Evolutionary conservation across 106 monocot species (phyloP), one percentile per base, ranked within the genome.

Genomic region (Cymbidium sinense): DNA sequence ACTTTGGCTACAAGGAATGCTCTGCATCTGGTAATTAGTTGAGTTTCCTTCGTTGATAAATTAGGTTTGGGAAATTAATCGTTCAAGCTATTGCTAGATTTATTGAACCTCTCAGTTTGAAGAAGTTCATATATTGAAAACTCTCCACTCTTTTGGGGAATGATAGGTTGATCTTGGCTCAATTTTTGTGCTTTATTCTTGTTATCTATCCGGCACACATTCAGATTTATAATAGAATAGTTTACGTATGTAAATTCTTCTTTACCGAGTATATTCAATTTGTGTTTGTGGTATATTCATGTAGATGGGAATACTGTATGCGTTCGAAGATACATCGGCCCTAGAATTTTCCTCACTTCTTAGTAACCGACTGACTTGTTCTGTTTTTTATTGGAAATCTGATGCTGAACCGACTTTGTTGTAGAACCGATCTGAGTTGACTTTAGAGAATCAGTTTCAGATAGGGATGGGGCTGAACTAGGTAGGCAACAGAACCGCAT

Each of bases 1-100:
- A 86, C 88, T 19, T 89, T 99, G 28, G 92, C 99, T 75, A 99
- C 99, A 7, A 87, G 92, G 83, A 99, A 99, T 55, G 99, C 99
- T 5, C 74, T 99, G 76, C 94, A 99, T 79, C 80, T 99, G 85
- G 94, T 99, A 86, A 80, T 79, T 54, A 28, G 76, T 52, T 69
- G 35, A 58, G 43, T 52, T 54, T 21, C 33, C 43, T 35, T 35
- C 4, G 2, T 70, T 15, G 70, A 67, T 70, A 36, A 25, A 3
- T 19, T 34, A 28, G 18, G 70, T 70, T 36, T 70, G 1, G 34
- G 21, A 39, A 36, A 39, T 37, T 39, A 39, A 34, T 69, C 33
- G 29, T 29, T 69, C 69, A 17, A 3, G 34, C 25, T 23, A 23
- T 62, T 27, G 61, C 61, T 62, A 27, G 61, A 62, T 62, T 62